phyloP scores from a whole-genome alignment of 331 rosid species.

The Ulmus americana region DNA sequence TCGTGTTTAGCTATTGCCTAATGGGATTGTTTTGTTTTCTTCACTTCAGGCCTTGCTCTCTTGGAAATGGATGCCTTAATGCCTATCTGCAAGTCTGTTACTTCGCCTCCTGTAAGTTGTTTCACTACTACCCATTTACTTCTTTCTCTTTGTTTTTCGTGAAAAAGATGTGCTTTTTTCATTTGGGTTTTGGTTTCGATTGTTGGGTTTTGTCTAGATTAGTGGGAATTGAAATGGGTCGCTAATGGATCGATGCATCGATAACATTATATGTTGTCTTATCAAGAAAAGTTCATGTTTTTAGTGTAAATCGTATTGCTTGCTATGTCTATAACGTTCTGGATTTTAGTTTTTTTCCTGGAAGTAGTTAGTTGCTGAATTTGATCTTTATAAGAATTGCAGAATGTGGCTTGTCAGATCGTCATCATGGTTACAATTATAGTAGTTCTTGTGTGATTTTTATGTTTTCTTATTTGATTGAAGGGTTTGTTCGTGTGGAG shows the following conservation, averaged over 20 bases:
- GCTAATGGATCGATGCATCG: too few species aligned
- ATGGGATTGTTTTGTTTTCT: slow-evolving; percentile 1
- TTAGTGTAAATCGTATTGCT: background rate
- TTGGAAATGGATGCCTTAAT: slow-evolving; percentile 47
- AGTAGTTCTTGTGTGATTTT: background rate
- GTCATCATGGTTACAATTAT: too few species aligned
- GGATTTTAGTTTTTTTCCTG: too few species aligned
- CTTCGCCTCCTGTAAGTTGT: slow-evolving; percentile 42
- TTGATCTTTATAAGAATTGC: too few species aligned
- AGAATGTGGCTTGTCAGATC: too few species aligned
- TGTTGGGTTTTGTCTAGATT: background rate
- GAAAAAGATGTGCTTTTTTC: background rate
- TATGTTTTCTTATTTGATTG: slow-evolving; percentile 15
- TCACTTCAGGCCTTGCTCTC: background rate
- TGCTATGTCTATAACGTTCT: too few species aligned
- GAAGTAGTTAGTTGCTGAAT: too few species aligned
- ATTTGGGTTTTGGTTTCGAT: background rate
- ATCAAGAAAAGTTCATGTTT: too few species aligned
- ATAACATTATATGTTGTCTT: too few species aligned
- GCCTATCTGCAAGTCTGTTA: slow-evolving; percentile 49
- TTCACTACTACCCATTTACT: background rate
- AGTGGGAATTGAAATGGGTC: too few species aligned
- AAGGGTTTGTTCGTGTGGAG: slow-evolving; percentile 54
- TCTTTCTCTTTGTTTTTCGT: background rate
- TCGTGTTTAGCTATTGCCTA: slow-evolving; percentile 5